phyloP scores from a whole-genome alignment of 1,139 yeast genomes.

The Sugiyamaella sp. region DNA sequence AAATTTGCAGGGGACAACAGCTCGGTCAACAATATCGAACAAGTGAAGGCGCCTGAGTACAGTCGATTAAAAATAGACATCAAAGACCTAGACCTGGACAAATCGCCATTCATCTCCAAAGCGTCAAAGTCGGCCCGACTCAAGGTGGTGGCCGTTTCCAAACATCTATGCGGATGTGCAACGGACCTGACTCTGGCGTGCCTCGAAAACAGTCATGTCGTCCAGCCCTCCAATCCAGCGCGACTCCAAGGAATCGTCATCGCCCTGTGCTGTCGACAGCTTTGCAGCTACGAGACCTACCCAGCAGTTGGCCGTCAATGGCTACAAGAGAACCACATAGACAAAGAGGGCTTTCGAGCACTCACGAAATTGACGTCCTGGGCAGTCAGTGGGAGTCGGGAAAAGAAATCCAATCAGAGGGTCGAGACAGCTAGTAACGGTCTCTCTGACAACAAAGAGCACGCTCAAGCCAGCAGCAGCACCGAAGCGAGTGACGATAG shows the following conservation, averaged over 20 bases:
- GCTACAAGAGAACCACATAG: constrained; percentile 36
- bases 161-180: constrained; percentile 92
- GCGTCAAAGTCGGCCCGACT: constrained; percentile 1
- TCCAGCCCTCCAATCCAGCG: constrained; percentile 26
- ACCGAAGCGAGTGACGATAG: neutral
- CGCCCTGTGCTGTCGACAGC: constrained; percentile 95
- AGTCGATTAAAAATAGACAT: constrained; percentile 71
- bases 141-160: constrained; percentile 65
- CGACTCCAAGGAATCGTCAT: constrained; percentile 61
- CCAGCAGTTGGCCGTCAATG: constrained; percentile 49
- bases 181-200: constrained; percentile 82
- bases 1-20: constrained; percentile 30
- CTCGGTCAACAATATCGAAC: constrained; percentile 10
- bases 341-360: constrained; percentile 51
- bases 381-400: constrained; percentile 75
- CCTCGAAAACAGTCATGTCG: constrained; percentile 50
- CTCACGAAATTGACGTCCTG: constrained; percentile 75
- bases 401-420: constrained; percentile 34
- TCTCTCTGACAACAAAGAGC: too few species aligned
- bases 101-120: constrained; percentile 42
- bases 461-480: neutral
- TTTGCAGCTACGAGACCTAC: constrained; percentile 64
- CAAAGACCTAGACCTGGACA: constrained; percentile 64
- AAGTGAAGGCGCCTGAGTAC: constrained; percentile 43
- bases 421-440: neutral